These are phyloP conservation scores for Floccularia luteovirens DNA, from an alignment of 768 basidiomycete species.

Conservation along the genomic window DNA sequence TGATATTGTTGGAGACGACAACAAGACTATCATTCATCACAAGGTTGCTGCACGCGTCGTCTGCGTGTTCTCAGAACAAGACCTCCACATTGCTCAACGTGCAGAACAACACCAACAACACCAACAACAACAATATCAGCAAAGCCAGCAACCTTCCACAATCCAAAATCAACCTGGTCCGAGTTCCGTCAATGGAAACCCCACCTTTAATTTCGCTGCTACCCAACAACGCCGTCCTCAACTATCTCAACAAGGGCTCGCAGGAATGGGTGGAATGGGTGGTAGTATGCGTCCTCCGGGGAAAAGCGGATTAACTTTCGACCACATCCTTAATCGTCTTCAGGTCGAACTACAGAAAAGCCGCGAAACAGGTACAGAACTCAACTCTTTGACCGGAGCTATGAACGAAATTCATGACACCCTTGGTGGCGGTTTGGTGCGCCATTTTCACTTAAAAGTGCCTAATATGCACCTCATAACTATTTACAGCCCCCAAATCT, in stretches of 20 bases:
- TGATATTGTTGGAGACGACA: slow-evolving; percentile 98
- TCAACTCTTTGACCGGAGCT: slow-evolving; percentile 65
- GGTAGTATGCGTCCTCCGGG: slow-evolving; percentile 65
- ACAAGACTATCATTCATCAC: slow-evolving; percentile 96
- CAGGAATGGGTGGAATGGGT: slow-evolving; percentile 73
- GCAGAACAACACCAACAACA: slow-evolving; percentile 62
- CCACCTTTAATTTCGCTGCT: slow-evolving; percentile 12
- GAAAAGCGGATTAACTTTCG: slow-evolving; percentile 81
- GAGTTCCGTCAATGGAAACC: slow-evolving; percentile 9
- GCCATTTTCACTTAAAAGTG: slow-evolving; percentile 2
- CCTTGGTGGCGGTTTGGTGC: slow-evolving; percentile 72
- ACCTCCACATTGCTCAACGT: slow-evolving; percentile 67
- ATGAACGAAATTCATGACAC: slow-evolving; percentile 94
- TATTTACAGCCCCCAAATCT: slow-evolving; percentile 1
- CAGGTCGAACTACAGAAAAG: slow-evolving; percentile 96
- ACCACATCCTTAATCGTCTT: slow-evolving; percentile 81
- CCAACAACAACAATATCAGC: slow-evolving; percentile 28
- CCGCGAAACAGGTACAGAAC: slow-evolving; percentile 84
- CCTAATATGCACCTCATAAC: slow-evolving; percentile 1
- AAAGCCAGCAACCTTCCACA: slow-evolving; percentile 15
- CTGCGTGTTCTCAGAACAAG: slow-evolving; percentile 82
- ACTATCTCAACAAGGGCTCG: slow-evolving; percentile 50
- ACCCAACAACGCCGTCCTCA: slow-evolving; percentile 43
- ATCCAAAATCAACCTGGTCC: slow-evolving; percentile 13
- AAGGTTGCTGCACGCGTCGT: slow-evolving; percentile 95